phyloP scores from a whole-genome alignment of 2,329 filamentous ascomycete species.

The Cordyceps tenuipes region DNA sequence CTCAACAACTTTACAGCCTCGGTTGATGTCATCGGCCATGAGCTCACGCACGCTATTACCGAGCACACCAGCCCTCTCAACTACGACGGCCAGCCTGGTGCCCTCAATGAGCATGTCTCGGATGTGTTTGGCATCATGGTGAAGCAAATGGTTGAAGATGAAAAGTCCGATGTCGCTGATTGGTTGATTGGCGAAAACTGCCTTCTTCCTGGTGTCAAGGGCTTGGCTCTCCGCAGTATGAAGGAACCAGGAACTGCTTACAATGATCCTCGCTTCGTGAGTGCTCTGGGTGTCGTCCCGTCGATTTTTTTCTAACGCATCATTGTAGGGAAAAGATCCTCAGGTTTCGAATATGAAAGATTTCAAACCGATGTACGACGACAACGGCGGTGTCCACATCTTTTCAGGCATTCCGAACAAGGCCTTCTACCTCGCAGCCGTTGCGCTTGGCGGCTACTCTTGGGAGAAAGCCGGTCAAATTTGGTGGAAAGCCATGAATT shows the following conservation, averaged over 20 bases:
- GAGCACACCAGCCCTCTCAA: constrained; percentile 41
- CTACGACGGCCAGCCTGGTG: constrained; percentile 44
- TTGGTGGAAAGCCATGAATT: constrained; percentile 43
- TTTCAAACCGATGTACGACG: constrained; percentile 31
- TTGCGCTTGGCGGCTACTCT: constrained; percentile 41
- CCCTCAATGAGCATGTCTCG: constrained; percentile 48
- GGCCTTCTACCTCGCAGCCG: constrained; percentile 43
- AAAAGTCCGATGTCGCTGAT: constrained; percentile 37
- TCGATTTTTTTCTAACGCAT: not conserved
- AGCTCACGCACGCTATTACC: constrained; percentile 47
- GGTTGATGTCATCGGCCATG: constrained; percentile 50
- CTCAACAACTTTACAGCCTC: constrained; percentile 43
- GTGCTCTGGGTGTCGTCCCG: constrained; percentile 13
- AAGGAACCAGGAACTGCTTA: constrained; percentile 46
- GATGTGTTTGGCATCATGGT: constrained; percentile 51
- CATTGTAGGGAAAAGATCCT: constrained; percentile 40
- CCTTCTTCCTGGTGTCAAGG: constrained; percentile 42
- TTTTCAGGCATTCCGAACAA: constrained; percentile 51
- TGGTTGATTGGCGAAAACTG: constrained; percentile 49
- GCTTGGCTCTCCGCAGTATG: constrained; percentile 45
- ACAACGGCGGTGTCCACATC: constrained; percentile 47
- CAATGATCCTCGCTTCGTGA: constrained; percentile 40
- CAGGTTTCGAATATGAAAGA: constrained; percentile 41
- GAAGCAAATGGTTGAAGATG: constrained; percentile 42
- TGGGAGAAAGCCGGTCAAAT: constrained; percentile 47